Conservation (phyloP, 306 rosid species). For the Prunus mume region DNA sequence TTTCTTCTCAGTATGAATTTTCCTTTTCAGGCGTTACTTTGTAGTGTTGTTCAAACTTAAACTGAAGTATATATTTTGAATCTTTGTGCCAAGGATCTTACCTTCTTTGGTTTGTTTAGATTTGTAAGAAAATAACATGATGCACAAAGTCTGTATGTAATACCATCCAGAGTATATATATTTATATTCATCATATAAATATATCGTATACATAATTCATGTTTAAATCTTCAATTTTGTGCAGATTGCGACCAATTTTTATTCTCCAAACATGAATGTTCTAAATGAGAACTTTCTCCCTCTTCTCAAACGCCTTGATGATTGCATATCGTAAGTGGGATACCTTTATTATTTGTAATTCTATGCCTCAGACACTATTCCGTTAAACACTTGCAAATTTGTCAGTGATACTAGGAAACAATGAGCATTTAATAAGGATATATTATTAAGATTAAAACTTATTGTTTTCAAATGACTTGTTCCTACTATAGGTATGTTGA, state of each 20-base stretch:
- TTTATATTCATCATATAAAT: not conserved
- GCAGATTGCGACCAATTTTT: constrained; percentile 89
- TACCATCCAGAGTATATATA: not conserved
- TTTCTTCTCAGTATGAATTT: not conserved
- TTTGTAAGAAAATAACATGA: not conserved
- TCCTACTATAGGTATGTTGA: constrained; percentile 74
- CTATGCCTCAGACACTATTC: constrained; percentile 1
- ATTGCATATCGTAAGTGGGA: constrained; percentile 88
- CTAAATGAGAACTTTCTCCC: constrained; percentile 86
- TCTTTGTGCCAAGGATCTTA: not conserved
- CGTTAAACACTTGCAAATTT: not conserved
- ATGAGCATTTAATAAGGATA: constrained; percentile 2
- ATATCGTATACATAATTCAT: not conserved
- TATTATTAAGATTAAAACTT: constrained; percentile 3
- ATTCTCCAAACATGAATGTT: constrained; percentile 88
- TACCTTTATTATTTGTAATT: not conserved
- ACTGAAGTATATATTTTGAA: not conserved
- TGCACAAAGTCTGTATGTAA: not conserved
- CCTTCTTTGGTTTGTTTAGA: not conserved
- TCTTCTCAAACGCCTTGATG: constrained; percentile 91
- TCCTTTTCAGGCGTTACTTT: not conserved
- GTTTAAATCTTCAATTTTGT: constrained; percentile 23
- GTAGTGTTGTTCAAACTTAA: not conserved
- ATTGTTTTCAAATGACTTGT: constrained; percentile 3
- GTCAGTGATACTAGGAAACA: not conserved